Evolutionary conservation across 2,329 filamentous ascomycete species (phyloP), one percentile per base, ranked within the genome.

Genomic region (Penicillium concentricum): DNA sequence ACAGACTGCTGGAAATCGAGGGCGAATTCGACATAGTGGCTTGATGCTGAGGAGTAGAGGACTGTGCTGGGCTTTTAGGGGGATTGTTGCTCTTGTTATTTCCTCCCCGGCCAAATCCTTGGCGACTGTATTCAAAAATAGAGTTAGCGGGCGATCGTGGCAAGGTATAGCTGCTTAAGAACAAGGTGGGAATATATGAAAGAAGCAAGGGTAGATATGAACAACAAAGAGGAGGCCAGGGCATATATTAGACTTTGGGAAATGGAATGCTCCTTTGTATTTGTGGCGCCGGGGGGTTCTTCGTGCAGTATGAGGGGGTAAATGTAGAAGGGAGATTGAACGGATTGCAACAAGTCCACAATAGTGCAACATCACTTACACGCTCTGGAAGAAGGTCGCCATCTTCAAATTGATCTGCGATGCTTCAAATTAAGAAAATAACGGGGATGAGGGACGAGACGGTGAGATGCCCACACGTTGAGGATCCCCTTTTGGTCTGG

Each of bases 341-440:
- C 48, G 18, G 18, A 55, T 32, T 47, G 38, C 43, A 34, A 54
- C 42, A 38, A 42, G 38, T 35, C 28, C 39, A 30, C 42, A 37
- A 48, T 16, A 46, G 37, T 54, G 34, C 35, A 58, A 55, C 55
- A 57, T 44, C 22, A 77, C 76, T 71, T 78, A 80, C 78, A 80
- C 78, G 63, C 76, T 79, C 67, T 79, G 78, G 51, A 80, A 79
- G 65, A 80, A 80, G 47, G 74, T 78, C 49, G 77, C 74, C 78
- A 80, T 80, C 51, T 54, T 74, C 57, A 54, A 51, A 42, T 52
- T 53, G 50, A 54, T 50, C 49, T 42, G 45, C 50, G 51, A 62
- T 53, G 47, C 52, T 51, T 51, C 46, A 35, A 52, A 56, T 39
- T 47, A 42, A 41, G 35, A 54, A 54, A 54, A 41, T 28, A 48